phyloP scores from a whole-genome alignment of 2,329 filamentous ascomycete species.

The Neurospora sp. region DNA sequence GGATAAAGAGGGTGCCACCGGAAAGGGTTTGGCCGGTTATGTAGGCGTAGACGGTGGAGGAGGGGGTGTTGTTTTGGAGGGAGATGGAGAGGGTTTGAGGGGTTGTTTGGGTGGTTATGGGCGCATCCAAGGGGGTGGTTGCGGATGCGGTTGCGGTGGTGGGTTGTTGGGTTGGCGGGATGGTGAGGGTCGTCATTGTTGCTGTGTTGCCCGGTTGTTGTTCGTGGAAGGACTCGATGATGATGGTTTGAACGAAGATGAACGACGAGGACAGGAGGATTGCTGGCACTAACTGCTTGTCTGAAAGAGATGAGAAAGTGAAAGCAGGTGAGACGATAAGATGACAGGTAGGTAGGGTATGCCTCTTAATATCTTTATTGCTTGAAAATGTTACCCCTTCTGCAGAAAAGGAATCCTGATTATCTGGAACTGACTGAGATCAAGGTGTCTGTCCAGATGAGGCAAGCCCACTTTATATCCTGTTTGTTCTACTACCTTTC shows the following conservation, averaged over 20 bases:
- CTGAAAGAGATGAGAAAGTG: background rate
- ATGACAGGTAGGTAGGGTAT: background rate
- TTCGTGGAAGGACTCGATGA: background rate
- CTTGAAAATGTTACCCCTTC: background rate
- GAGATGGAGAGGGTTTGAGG: slow-evolving; percentile 44
- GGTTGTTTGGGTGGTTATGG: slow-evolving; percentile 5
- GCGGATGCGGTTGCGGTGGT: background rate
- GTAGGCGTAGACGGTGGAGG: slow-evolving; percentile 54
- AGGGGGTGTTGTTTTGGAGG: slow-evolving; percentile 55
- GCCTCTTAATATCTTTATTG: background rate
- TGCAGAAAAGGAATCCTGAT: background rate
- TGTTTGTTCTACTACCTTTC: background rate
- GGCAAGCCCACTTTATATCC: background rate
- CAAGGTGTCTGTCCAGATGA: background rate
- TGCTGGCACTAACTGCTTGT: background rate
- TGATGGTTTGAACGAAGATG: background rate
- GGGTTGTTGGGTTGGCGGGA: background rate
- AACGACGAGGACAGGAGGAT: background rate
- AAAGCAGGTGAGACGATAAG: background rate
- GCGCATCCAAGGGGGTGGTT: background rate
- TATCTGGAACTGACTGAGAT: background rate
- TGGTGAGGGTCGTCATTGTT: background rate
- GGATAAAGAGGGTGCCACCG: slow-evolving; percentile 50
- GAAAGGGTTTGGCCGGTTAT: slow-evolving; percentile 57
- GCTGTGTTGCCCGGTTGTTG: background rate